Percentiles rank a stretch among this genome's conserved stretches.
Evolutionary conservation across 805 yeast genomes (phyloP).

Genomic region (Ogataea ganodermae): DNA sequence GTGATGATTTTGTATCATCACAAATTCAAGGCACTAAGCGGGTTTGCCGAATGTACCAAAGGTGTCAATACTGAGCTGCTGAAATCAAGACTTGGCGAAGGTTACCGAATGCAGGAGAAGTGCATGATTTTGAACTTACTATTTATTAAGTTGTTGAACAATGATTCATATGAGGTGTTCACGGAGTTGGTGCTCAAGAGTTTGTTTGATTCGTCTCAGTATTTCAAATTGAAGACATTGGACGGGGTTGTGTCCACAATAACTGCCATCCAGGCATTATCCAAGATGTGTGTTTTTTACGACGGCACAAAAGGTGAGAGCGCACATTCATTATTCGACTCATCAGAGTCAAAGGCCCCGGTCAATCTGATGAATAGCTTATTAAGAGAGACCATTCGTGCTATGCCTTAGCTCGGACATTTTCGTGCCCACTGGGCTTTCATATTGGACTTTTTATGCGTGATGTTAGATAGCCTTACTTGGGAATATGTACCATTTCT

Average conservation of each 20-base stretch:
- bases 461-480: too few species aligned
- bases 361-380: too few species aligned
- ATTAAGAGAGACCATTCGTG: too few species aligned
- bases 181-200: not conserved
- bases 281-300: not conserved
- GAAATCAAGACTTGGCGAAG: not conserved
- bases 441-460: too few species aligned
- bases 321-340: too few species aligned
- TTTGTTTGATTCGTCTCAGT: not conserved
- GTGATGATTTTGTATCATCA: not conserved
- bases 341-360: too few species aligned
- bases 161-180: not conserved
- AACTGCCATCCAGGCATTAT: not conserved
- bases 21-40: not conserved
- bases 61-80: not conserved
- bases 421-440: too few species aligned
- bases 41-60: not conserved
- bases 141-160: not conserved
- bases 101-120: not conserved
- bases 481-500: too few species aligned
- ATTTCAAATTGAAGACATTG: not conserved
- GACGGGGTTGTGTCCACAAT: not conserved
- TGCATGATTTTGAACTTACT: not conserved
- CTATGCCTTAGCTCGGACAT: too few species aligned
- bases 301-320: not conserved